These are phyloP conservation scores for Carpediemonas membranifera DNA, from an alignment of 78 protist species.

Conservation along the genomic window DNA sequence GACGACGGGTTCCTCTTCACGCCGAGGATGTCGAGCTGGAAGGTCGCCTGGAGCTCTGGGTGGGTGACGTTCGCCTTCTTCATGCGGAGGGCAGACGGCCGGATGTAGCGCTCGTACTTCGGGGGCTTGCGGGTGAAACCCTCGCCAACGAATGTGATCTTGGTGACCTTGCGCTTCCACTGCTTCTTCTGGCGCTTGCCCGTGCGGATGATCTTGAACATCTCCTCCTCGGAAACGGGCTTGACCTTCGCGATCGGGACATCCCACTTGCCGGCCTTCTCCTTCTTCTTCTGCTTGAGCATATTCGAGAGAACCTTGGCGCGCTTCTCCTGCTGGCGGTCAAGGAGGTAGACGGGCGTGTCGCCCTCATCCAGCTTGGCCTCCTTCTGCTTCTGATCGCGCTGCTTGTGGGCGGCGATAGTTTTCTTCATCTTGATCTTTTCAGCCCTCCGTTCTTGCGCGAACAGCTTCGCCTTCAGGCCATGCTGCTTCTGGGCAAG, in stretches of 20 bases:
- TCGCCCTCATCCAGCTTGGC: constrained; percentile 6
- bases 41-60: constrained; percentile 93
- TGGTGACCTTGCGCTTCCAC: constrained; percentile 96
- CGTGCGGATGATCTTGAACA: constrained; percentile 76
- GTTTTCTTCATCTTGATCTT: constrained; percentile 15
- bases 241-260: constrained; percentile 96
- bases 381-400: neutral
- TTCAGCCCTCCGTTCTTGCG: constrained; percentile 18
- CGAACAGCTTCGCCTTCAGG: constrained; percentile 9
- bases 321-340: too few relatives aligned
- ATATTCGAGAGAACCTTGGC: constrained; percentile 11
- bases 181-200: constrained; percentile 88
- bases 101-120: constrained; percentile 87
- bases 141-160: constrained; percentile 93
- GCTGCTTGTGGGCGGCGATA: neutral
- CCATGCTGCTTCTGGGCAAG: constrained; percentile 1
- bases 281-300: constrained; percentile 24
- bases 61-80: constrained; percentile 94
- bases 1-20: constrained; percentile 86
- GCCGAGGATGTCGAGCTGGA: constrained; percentile 83
- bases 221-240: constrained; percentile 79
- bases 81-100: constrained; percentile 88
- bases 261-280: constrained; percentile 23
- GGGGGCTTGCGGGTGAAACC: constrained; percentile 96
- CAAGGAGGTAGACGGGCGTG: constrained; percentile 11